phyloP scores from a whole-genome alignment of 2,329 filamentous ascomycete genomes.

The Colletotrichum melonis region DNA sequence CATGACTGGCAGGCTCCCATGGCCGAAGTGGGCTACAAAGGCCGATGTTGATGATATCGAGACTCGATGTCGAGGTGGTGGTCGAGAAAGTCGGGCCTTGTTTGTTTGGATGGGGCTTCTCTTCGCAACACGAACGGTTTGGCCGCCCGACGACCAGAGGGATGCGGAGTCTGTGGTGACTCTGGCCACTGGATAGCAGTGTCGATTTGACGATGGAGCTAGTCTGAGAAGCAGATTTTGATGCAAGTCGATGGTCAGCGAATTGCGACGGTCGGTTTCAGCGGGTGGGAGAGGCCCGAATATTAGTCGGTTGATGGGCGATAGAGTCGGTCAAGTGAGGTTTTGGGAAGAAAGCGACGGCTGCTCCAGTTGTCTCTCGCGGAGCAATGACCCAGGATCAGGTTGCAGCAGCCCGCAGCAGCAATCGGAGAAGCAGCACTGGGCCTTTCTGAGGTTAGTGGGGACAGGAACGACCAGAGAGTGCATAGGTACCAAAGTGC shows the following conservation, averaged over 20 bases:
- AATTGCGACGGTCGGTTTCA: slow-evolving; percentile 21
- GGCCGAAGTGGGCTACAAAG: slow-evolving; percentile 43
- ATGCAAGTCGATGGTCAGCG: slow-evolving; percentile 1
- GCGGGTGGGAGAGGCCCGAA: slow-evolving; percentile 30
- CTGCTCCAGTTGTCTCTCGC: slow-evolving; percentile 33
- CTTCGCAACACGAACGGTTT: slow-evolving; percentile 29
- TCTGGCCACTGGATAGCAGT: background rate
- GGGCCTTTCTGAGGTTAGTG: slow-evolving; percentile 26
- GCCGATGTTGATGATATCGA: slow-evolving; percentile 19
- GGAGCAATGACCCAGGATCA: slow-evolving; percentile 27
- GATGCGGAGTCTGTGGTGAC: slow-evolving; percentile 8
- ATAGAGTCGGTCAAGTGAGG: slow-evolving; percentile 32
- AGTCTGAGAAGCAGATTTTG: background rate
- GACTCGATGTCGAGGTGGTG: slow-evolving; percentile 18
- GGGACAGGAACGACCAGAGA: background rate
- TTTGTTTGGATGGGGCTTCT: slow-evolving; percentile 31
- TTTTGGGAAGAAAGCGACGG: slow-evolving; percentile 34
- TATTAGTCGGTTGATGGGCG: slow-evolving; percentile 30
- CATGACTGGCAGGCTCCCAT: slow-evolving; percentile 74
- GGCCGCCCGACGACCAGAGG: slow-evolving; percentile 26
- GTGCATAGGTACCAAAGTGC: background rate
- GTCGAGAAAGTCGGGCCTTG: slow-evolving; percentile 23
- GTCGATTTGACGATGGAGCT: slow-evolving; percentile 7
- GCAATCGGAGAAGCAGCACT: slow-evolving; percentile 22
- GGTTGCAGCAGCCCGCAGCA: slow-evolving; percentile 24